phyloP scores from a whole-genome alignment of 331 rosid genomes.

The Rhamnella rubrinervis region DNA sequence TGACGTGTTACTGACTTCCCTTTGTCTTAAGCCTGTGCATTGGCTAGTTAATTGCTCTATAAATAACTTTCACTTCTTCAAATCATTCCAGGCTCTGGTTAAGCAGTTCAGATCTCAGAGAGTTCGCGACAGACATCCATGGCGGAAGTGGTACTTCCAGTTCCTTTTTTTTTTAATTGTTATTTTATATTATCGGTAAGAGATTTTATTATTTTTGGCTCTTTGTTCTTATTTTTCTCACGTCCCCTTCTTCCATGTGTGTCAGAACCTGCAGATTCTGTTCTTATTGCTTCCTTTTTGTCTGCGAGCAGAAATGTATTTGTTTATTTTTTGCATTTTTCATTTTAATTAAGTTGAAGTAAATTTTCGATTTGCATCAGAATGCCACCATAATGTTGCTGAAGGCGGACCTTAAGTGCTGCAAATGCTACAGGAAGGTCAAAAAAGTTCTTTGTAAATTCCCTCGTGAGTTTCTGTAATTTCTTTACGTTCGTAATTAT shows the following conservation, averaged over 20 bases:
- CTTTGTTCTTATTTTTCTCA: neutral
- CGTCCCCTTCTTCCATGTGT: neutral
- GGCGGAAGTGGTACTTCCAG: no score
- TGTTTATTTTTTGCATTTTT: neutral
- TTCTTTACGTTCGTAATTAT: neutral
- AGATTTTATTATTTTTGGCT: slow-evolving; percentile 4
- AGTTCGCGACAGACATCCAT: no score
- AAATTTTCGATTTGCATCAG: neutral
- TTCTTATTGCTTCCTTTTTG: neutral
- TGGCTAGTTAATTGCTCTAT: no score
- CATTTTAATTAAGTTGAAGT: neutral
- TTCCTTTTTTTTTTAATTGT: neutral
- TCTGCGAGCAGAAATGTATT: neutral
- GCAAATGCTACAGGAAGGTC: slow-evolving; percentile 67
- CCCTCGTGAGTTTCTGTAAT: slow-evolving; percentile 29
- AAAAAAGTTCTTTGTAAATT: slow-evolving; percentile 63
- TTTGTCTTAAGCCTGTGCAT: no score
- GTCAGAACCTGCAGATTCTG: slow-evolving; percentile 7
- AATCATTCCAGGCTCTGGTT: no score
- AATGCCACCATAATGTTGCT: slow-evolving; percentile 13
- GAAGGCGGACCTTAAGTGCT: slow-evolving; percentile 70
- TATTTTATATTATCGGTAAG: no score
- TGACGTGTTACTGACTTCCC: no score
- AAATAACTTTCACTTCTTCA: no score
- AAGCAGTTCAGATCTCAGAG: no score